Base-by-base conservation (phyloP, 2,329 filamentous ascomycete species). In the Ambrosiella cleistominuta region DNA sequence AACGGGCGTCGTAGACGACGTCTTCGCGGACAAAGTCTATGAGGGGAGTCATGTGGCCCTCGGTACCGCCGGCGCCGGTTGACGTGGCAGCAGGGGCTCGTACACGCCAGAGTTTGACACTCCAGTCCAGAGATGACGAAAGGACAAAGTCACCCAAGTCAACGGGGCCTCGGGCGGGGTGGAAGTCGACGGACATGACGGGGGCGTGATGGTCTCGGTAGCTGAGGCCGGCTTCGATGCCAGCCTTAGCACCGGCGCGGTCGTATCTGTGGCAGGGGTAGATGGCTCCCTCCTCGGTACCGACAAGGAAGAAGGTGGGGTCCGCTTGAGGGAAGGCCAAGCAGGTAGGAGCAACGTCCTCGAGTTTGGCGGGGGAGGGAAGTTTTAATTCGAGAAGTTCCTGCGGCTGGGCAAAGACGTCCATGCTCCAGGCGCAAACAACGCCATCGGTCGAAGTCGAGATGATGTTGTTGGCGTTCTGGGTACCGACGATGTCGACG, bases 391-490 rank as follows among this genome's bases (percentile, higher is more conserved):
- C 88, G 47, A 98, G 80, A 58, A 89, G 84, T 72, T 98, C 93
- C 70, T 97, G 91, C 0, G 93, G 93, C 69, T 96, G 88, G 0
- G 91, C 88, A 61, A 98, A 86, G 81, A 98, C 97, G 69, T 98
- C 94, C 63, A 96, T 88, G 58, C 87, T 90, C 93, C 93, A 98
- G 53, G 90, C 88, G 69, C 93, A 98, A 47, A 97, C 88, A 8
- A 95, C 88, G 57, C 93, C 93, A 67, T 98, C 93, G 0, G 93
- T 98, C 1, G 89, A 96, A 68, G 88, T 91, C 39, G 90, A 96
- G 65, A 98, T 86, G 68, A 98, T 95, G 70, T 97, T 98, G 73
- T 96, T 95, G 60, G 93, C 93, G 68, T 98, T 98, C 67, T 97
- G 93, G 0, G 94, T 98, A 63, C 93, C 93, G 54, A 98, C 88